Conservation (phyloP, 768 basidiomycete species). For the Harrya chromipes region DNA sequence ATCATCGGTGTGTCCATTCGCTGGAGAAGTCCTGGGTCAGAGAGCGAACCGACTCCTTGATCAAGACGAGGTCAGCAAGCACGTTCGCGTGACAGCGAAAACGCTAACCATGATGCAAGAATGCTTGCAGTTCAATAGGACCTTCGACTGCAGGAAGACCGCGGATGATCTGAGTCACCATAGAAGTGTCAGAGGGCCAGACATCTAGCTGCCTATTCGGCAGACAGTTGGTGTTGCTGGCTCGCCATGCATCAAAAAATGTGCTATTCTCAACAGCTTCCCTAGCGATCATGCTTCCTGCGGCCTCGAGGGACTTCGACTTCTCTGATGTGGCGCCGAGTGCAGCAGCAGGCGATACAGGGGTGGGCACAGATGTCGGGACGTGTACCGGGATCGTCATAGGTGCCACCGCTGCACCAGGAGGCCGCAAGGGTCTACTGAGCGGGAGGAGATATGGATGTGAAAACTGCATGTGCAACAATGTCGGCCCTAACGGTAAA, state of each 20-base stretch:
- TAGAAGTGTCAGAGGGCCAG: constrained; percentile 58
- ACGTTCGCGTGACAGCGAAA: neutral
- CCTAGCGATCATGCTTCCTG: constrained; percentile 56
- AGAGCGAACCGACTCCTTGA: neutral
- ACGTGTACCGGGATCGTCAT: constrained; percentile 41
- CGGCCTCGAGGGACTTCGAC: constrained; percentile 63
- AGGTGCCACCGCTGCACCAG: constrained; percentile 49
- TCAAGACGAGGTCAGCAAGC: neutral
- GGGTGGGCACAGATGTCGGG: constrained; percentile 67
- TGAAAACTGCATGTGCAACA: constrained; percentile 67
- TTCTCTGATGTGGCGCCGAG: constrained; percentile 64
- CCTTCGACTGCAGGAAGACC: constrained; percentile 37
- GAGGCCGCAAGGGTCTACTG: constrained; percentile 57
- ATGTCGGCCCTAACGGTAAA: constrained; percentile 64
- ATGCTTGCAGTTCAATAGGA: constrained; percentile 39
- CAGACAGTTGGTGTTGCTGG: constrained; percentile 28
- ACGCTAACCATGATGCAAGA: constrained; percentile 42
- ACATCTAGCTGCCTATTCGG: constrained; percentile 33
- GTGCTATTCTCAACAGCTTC: constrained; percentile 73
- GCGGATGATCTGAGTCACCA: constrained; percentile 37
- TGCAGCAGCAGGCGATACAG: constrained; percentile 76
- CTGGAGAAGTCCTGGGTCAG: constrained; percentile 20
- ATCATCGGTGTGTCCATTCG: constrained; percentile 55
- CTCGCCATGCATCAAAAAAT: constrained; percentile 68
- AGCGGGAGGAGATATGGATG: constrained; percentile 61